Percentiles rank a stretch among this genome's conserved stretches.
Evolutionary conservation across 208 protist species (phyloP).

Genomic region (Porcisia deanei): DNA sequence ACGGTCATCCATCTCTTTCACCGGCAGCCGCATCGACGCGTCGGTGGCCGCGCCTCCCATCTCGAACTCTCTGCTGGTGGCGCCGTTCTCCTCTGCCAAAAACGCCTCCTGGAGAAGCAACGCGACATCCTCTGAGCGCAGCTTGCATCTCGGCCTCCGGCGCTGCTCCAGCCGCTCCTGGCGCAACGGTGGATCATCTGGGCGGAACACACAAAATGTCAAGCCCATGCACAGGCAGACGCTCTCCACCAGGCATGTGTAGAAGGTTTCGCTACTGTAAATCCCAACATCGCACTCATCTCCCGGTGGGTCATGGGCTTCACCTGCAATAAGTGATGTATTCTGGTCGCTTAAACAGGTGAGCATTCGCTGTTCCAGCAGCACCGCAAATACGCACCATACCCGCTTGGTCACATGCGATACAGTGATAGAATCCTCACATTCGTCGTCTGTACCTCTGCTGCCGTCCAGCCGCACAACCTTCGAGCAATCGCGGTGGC

Average conservation of each 20-base stretch:
- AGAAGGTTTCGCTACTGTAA: constrained; percentile 44
- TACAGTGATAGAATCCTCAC: background rate
- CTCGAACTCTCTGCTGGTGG: background rate
- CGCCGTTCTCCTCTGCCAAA: background rate
- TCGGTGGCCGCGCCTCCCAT: background rate
- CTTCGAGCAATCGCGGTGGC: background rate
- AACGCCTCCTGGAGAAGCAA: constrained; percentile 20
- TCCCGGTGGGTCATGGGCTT: background rate
- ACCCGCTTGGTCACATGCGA: constrained; percentile 14
- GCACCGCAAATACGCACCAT: constrained; percentile 16
- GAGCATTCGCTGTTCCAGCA: constrained; percentile 11
- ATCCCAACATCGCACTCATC: constrained; percentile 40
- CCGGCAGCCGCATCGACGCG: background rate
- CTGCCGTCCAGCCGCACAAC: background rate
- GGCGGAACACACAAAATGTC: constrained; percentile 52
- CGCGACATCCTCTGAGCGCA: constrained; percentile 22
- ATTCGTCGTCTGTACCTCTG: background rate
- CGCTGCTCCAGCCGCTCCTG: constrained; percentile 23
- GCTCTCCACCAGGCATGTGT: constrained; percentile 44
- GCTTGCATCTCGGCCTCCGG: constrained; percentile 21
- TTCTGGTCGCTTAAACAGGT: background rate
- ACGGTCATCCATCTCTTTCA: constrained; percentile 6
- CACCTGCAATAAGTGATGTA: background rate
- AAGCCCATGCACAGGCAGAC: constrained; percentile 40
- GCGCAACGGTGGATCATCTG: constrained; percentile 38